Conservation (phyloP, 805 yeast species). For the Blastobotrys attinorum region DNA sequence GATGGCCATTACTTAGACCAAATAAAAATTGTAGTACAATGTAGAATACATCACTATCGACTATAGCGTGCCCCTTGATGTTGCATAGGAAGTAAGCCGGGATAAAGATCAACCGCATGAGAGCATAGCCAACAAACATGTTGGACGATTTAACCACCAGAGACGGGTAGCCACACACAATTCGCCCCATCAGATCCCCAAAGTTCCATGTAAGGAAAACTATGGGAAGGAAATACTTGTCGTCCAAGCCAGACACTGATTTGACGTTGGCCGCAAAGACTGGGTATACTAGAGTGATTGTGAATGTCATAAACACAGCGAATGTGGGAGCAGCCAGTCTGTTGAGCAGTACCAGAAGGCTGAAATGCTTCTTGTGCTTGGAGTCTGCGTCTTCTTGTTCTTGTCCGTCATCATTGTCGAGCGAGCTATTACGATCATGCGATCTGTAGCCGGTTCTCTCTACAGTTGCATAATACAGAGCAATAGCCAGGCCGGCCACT, state of each 20-base stretch:
- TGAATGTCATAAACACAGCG: constrained; percentile 66
- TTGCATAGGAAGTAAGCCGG: constrained; percentile 71
- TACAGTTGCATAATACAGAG: constrained; percentile 25
- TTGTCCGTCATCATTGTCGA: not conserved
- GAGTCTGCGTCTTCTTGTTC: not conserved
- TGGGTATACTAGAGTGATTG: constrained; percentile 73
- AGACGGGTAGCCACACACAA: constrained; percentile 46
- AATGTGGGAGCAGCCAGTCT: constrained; percentile 57
- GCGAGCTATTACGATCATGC: constrained; percentile 5
- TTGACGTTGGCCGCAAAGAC: constrained; percentile 74
- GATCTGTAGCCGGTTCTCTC: too few species aligned
- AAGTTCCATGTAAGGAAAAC: constrained; percentile 80
- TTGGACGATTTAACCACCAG: constrained; percentile 38
- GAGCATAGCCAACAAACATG: constrained; percentile 45
- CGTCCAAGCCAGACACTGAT: constrained; percentile 35
- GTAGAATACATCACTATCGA: constrained; percentile 50
- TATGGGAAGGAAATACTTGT: constrained; percentile 55
- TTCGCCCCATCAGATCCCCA: constrained; percentile 79
- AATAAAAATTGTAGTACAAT: constrained; percentile 62
- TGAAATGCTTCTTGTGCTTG: constrained; percentile 35
- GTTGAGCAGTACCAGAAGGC: constrained; percentile 51
- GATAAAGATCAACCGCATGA: constrained; percentile 47
- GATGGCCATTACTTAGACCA: constrained; percentile 85
- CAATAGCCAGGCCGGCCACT: constrained; percentile 37
- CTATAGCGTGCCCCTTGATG: constrained; percentile 37